These are phyloP conservation scores for Chimonanthus salicifolius DNA, from an alignment of 164 flowering plant genomes.

Conservation along the genomic window DNA sequence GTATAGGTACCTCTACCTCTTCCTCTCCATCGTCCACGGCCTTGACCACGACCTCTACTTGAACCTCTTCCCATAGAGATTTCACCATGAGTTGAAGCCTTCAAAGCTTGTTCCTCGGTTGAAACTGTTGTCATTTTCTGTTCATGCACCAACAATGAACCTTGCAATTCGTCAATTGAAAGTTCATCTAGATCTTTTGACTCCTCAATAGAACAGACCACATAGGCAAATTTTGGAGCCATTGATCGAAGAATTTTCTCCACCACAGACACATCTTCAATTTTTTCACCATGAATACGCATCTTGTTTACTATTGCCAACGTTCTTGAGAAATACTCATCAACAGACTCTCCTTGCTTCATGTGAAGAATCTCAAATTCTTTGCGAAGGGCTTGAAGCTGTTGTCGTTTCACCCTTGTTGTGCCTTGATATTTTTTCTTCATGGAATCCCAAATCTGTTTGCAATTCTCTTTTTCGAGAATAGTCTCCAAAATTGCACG, in stretches of 20 bases:
- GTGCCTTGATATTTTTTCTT: constrained; percentile 11
- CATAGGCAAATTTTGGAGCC: constrained; percentile 8
- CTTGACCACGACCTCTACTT: neutral
- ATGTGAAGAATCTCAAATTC: neutral
- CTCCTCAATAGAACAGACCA: constrained; percentile 10
- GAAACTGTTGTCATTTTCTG: too few relatives aligned
- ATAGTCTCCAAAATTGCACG: too few relatives aligned
- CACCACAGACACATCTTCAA: constrained; percentile 7
- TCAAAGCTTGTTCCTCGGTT: constrained; percentile 3
- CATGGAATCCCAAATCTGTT: neutral
- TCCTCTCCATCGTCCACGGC: neutral
- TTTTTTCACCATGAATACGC: constrained; percentile 4
- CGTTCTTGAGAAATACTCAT: constrained; percentile 1
- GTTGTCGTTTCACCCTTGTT: constrained; percentile 1
- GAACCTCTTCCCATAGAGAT: neutral
- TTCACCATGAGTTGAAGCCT: neutral
- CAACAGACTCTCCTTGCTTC: neutral
- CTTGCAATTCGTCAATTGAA: neutral
- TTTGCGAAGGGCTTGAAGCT: constrained; percentile 4
- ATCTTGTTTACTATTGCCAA: constrained; percentile 12
- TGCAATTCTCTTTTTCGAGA: too few relatives aligned
- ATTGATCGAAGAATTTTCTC: constrained; percentile 10
- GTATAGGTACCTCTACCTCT: neutral
- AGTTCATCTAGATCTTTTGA: constrained; percentile 9
- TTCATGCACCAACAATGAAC: too few relatives aligned